Evolutionary conservation across 495 filamentous ascomycete species (phyloP), one percentile per base, ranked within the genome.

Genomic region (Penicillium chermesinum): DNA sequence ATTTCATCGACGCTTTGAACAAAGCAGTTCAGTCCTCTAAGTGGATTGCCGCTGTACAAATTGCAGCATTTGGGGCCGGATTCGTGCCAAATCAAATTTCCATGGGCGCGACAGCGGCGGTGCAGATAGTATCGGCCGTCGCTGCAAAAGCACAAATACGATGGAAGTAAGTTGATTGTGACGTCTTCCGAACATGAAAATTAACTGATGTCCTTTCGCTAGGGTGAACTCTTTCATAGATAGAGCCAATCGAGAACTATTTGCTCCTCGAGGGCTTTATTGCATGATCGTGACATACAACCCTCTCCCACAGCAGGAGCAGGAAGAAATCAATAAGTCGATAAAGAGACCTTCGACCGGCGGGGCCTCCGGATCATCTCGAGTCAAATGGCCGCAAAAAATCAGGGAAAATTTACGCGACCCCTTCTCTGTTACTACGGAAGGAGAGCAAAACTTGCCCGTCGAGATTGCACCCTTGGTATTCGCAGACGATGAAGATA

Each of bases 1-100:
- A 63, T 2, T 76, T 74, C 38, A 51, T 72, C 7, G 61, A 69
- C 18, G 61, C 54, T 32, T 63, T 71, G 30, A 54, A 67, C 27
- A 59, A 59, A 35, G 61, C 63, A 0, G 55, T 49, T 5, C 46
- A 67, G 33, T 61, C 49, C 13, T 61, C 55, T 18, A 52, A 48
- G 12, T 37, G 51, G 10, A 49, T 62, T 38, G 41, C 45, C 13
- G 59, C 58, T 3, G 49, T 59, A 18, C 48, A 57, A 27, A 27
- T 59, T 44, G 49, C 54, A 8, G 57, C 55, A 32, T 42, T 40
- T 30, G 19, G 47, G 3, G 38, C 41, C 17, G 53, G 48, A 27
- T 51, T 51, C 19, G 57, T 45, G n/a, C 57, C 59, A 15, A 41
- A 32, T 17, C 12, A 48, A 2, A 46, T 54, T 7, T 48, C 57